Base-by-base conservation (phyloP, 2,329 filamentous ascomycete genomes). In the Coleophoma crateriformis region DNA sequence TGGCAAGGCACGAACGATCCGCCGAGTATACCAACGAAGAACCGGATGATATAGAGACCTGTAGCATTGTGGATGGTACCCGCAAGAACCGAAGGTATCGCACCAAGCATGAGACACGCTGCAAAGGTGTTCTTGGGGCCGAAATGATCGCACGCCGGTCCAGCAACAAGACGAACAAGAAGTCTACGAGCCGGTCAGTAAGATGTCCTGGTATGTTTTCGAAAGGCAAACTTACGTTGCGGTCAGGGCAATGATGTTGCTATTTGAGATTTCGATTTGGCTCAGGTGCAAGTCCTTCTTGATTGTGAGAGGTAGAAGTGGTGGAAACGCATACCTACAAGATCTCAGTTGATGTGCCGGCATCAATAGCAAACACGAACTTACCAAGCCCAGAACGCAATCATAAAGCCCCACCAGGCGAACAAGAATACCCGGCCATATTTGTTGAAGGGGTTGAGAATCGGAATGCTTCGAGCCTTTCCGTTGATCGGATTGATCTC, bases 341-440 rank as follows among this genome's bases (percentile, higher is more conserved):
- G 14, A 42, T 46, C 27, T 49, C 15, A 51, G 40, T 4, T 27
- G 8, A 27, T 27, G 8, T 7, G 8, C 8, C 27, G 3, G 8
- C 27, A 7, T 27, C 27, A 27, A 7, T 27, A 27, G 7, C 7
- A 10, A 27, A 27, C 27, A 27, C 3, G 6, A 3, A 90, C 86
- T 71, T 92, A 95, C 86, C 86, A 95, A 12, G 88, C 90, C 78
- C 88, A 88, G 69, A 95, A 95, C 6, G 87, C 85, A 46, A 90
- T 78, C 78, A 92, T 84, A 68, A 91, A 92, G 2, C 87, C 87
- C 45, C 89, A 76, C 81, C 87, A 92, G 1, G 86, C 87, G 71
- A 95, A 94, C 73, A 90, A 88, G 68, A 94, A 94, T 0, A 92
- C 88, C 4, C 88, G 79, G 20, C 89, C 89, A 72, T 95, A 89